Conservation (phyloP, 2,329 filamentous ascomycete species). For the Ophiognomonia clavigignenti-juglandacearum region DNA sequence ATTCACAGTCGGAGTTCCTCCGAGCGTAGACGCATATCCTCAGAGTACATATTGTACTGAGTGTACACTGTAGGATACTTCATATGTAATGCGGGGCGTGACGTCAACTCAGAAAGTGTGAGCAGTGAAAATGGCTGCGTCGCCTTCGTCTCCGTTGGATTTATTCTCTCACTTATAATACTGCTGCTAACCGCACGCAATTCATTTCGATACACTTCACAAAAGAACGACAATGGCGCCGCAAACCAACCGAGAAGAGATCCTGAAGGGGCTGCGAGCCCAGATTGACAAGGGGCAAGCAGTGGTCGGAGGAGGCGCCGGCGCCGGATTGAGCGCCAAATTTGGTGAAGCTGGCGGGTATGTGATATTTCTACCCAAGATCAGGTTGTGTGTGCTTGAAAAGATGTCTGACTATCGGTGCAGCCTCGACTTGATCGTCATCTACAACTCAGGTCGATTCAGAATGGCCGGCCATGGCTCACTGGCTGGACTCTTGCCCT, state of each 20-base stretch:
- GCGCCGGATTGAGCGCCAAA: conserved; percentile 67
- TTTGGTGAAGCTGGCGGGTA: conserved; percentile 61
- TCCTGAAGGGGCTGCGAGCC: conserved; percentile 49
- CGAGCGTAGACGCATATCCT: too few species aligned
- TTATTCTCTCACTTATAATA: too few species aligned
- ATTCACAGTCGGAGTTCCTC: too few species aligned
- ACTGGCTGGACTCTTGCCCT: conserved; percentile 66
- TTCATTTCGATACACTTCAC: too few species aligned
- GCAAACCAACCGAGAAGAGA: conserved; percentile 50
- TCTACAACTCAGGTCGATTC: conserved; percentile 69
- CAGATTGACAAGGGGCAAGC: conserved; percentile 50
- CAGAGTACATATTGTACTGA: too few species aligned
- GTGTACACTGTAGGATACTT: too few species aligned
- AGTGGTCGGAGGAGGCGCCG: conserved; percentile 65
- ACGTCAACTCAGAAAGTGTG: neutral
- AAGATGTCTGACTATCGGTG: neutral
- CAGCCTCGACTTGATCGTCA: conserved; percentile 59
- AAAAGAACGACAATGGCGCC: conserved; percentile 37
- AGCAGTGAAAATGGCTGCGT: neutral
- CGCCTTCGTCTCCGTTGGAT: neutral
- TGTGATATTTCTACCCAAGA: neutral
- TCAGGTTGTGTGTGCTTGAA: neutral
- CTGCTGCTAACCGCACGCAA: too few species aligned
- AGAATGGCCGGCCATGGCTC: conserved; percentile 69
- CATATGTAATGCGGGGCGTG: conserved; percentile 14